These are phyloP conservation scores for Mrakia gelida DNA, from an alignment of 768 basidiomycete genomes.

Conservation along the genomic window DNA sequence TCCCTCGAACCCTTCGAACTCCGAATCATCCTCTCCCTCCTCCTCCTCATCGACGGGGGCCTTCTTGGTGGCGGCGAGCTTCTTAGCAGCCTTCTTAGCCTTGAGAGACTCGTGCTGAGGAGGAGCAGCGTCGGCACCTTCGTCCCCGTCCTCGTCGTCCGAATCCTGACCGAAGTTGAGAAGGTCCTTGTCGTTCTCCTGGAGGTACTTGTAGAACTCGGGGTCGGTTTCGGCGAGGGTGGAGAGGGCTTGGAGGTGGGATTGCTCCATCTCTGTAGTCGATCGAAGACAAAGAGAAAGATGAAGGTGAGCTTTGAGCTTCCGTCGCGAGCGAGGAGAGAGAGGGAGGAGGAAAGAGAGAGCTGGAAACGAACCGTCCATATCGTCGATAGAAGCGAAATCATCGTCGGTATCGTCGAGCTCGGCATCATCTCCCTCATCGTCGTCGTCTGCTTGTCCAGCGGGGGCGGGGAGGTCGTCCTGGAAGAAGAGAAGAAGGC, in stretches of 20 bases:
- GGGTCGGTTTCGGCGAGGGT: conserved; percentile 92
- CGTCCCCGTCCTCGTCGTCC: conserved; percentile 43
- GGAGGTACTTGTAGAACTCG: conserved; percentile 97
- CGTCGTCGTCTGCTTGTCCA: conserved; percentile 34
- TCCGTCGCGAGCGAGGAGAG: no score
- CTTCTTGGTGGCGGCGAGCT: conserved; percentile 40
- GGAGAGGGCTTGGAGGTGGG: conserved; percentile 75
- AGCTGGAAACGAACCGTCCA: conserved; percentile 54
- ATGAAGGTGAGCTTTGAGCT: background rate
- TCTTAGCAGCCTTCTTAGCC: conserved; percentile 47
- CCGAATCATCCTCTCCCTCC: conserved; percentile 48
- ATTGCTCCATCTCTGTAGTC: conserved; percentile 60
- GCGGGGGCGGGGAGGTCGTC: conserved; percentile 26
- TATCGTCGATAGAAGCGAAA: conserved; percentile 71
- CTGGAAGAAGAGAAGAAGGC: background rate
- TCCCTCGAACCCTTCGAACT: conserved; percentile 45
- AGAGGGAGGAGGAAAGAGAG: background rate
- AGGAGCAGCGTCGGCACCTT: conserved; percentile 39
- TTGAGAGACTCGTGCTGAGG: conserved; percentile 14
- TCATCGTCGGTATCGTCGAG: conserved; percentile 53
- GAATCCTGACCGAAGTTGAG: conserved; percentile 62
- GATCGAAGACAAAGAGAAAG: background rate
- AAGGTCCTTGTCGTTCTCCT: conserved; percentile 91
- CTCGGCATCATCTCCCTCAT: conserved; percentile 39
- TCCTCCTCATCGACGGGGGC: conserved; percentile 43